These are phyloP conservation scores for Pestalotiopsis sp. DNA, from an alignment of 2,329 filamentous ascomycete genomes.

Conservation along the genomic window DNA sequence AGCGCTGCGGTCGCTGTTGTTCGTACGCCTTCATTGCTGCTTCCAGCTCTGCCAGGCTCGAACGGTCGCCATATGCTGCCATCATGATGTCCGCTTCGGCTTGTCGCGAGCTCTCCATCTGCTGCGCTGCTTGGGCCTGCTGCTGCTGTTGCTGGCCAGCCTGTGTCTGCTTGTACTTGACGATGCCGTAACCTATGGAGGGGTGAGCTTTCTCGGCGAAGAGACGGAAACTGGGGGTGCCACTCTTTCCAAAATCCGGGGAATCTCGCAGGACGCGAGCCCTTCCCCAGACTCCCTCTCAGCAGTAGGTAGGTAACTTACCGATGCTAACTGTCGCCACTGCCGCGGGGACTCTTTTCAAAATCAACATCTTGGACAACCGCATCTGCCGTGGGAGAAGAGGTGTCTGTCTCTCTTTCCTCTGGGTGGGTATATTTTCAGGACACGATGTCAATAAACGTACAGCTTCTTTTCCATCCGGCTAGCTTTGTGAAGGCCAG, in stretches of 20 bases:
- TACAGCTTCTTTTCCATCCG: slow-evolving; percentile 29
- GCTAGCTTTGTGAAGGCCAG: slow-evolving; percentile 28
- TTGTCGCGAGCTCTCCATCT: slow-evolving; percentile 29
- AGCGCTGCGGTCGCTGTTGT: slow-evolving; percentile 11
- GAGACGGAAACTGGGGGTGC: neutral
- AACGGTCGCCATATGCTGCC: slow-evolving; percentile 53
- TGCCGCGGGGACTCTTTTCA: slow-evolving; percentile 31
- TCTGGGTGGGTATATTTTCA: neutral
- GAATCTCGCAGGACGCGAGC: neutral
- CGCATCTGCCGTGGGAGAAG: neutral
- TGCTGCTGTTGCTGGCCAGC: slow-evolving; percentile 23
- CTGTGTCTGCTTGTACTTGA: slow-evolving; percentile 28
- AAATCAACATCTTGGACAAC: slow-evolving; percentile 20
- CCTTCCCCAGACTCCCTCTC: neutral
- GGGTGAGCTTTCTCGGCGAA: neutral
- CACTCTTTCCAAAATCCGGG: neutral
- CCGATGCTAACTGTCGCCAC: slow-evolving; percentile 35
- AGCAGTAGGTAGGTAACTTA: slow-evolving; percentile 15
- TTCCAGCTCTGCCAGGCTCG: slow-evolving; percentile 50
- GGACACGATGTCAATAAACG: neutral
- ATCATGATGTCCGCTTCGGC: slow-evolving; percentile 40
- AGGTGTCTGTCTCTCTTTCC: neutral
- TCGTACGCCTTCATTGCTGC: slow-evolving; percentile 51
- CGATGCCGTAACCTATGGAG: slow-evolving; percentile 30
- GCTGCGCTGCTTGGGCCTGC: slow-evolving; percentile 29